phyloP scores from a whole-genome alignment of 345 rosid species.

The Acer campestre region DNA sequence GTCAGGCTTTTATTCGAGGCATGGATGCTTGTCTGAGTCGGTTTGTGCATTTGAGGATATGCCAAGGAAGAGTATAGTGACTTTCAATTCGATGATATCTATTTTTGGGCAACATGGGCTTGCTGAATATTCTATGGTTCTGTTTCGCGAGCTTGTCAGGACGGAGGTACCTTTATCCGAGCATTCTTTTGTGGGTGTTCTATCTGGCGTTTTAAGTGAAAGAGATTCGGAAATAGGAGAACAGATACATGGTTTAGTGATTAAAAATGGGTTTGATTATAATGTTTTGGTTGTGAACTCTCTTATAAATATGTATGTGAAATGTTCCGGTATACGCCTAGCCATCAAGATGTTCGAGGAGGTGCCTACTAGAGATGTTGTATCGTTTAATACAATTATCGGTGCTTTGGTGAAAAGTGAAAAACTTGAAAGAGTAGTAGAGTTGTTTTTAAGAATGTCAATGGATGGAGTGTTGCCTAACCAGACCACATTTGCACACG shows the following conservation, averaged over 20 bases:
- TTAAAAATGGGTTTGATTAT: constrained; percentile 49
- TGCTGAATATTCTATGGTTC: constrained; percentile 42
- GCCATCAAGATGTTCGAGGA: constrained; percentile 57
- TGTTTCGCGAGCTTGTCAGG: constrained; percentile 55
- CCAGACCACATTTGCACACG: constrained; percentile 54
- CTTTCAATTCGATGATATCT: constrained; percentile 75
- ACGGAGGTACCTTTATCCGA: constrained; percentile 44
- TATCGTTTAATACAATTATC: constrained; percentile 75
- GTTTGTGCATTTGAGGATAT: constrained; percentile 57
- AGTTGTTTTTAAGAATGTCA: constrained; percentile 47
- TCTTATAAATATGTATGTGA: constrained; percentile 60
- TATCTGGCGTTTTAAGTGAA: constrained; percentile 52
- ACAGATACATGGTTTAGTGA: constrained; percentile 63
- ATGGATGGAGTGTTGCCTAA: constrained; percentile 42
- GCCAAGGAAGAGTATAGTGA: constrained; percentile 65
- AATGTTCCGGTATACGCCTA: constrained; percentile 38
- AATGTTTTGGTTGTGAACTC: constrained; percentile 53
- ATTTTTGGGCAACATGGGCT: constrained; percentile 54
- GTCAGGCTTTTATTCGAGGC: constrained; percentile 65
- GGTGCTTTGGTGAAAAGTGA: constrained; percentile 52
- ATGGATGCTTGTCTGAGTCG: constrained; percentile 49
- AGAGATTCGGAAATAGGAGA: constrained; percentile 46
- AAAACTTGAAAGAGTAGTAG: constrained; percentile 52
- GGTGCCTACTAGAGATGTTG: constrained; percentile 44
- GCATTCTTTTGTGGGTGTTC: constrained; percentile 56